A percentile compares a stretch with the other conserved stretches of the same genome.
Evolutionary conservation across 768 basidiomycete species (phyloP).

Genomic region (Lactifluus subvellereus): DNA sequence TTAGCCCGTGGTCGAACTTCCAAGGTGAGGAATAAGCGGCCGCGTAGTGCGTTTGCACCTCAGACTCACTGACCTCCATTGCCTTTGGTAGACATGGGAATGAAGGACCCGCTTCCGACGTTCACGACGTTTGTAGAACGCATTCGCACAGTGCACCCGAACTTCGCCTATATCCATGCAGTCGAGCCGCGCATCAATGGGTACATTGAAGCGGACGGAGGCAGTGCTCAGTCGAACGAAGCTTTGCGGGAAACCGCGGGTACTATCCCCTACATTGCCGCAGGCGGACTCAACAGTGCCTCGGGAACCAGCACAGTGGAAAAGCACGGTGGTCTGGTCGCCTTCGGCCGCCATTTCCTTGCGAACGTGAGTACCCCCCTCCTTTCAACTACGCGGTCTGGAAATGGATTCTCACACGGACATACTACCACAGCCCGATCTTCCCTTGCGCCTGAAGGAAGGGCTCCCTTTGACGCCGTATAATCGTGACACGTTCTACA

Average conservation of each 20-base stretch:
- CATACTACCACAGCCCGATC: constrained; percentile 2
- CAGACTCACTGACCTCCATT: not conserved
- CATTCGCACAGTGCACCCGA: constrained; percentile 2
- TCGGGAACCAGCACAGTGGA: not conserved
- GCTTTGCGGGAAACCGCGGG: no score
- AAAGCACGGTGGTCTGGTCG: constrained; percentile 5
- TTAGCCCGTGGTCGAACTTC: constrained; percentile 33
- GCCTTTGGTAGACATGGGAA: constrained; percentile 9
- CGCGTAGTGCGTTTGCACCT: not conserved
- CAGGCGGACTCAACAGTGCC: not conserved
- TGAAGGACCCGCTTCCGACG: constrained; percentile 16
- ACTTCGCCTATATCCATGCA: constrained; percentile 12
- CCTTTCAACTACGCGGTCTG: not conserved
- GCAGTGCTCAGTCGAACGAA: not conserved
- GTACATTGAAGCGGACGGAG: not conserved
- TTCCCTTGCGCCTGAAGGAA: constrained; percentile 14
- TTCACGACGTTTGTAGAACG: not conserved
- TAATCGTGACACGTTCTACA: not conserved
- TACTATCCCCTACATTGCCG: not conserved
- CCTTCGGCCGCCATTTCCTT: not conserved
- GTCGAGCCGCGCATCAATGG: not conserved
- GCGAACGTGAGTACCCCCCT: not conserved
- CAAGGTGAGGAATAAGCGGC: constrained; percentile 24
- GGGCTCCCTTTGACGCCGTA: not conserved
- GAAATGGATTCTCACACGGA: not conserved